phyloP scores from a whole-genome alignment of 2,329 filamentous ascomycete species.

The Xylariaceae sp. region DNA sequence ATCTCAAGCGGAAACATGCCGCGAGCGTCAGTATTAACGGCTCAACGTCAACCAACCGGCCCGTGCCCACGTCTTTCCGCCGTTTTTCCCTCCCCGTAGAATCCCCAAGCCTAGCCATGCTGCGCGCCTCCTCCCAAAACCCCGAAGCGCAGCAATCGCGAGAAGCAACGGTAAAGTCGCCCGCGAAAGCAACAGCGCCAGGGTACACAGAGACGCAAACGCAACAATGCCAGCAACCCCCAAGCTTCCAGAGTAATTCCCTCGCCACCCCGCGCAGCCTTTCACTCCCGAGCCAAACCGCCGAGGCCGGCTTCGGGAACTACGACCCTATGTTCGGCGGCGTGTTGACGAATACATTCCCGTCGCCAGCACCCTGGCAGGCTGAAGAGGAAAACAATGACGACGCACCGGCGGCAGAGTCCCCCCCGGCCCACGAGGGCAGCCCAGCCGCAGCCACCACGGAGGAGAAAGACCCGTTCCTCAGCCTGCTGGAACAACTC shows the following conservation, averaged over 20 bases:
- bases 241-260: slow-evolving; percentile 32
- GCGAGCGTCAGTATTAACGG: slow-evolving; percentile 31
- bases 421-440: slow-evolving; percentile 46
- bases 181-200: slow-evolving; percentile 33
- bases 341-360: slow-evolving; percentile 49
- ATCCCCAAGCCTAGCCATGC: slow-evolving; percentile 39
- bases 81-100: slow-evolving; percentile 40
- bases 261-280: slow-evolving; percentile 45
- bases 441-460: slow-evolving; percentile 46
- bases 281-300: slow-evolving; percentile 34
- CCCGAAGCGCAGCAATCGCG: slow-evolving; percentile 36
- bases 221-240: slow-evolving; percentile 32
- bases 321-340: slow-evolving; percentile 60
- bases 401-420: slow-evolving; percentile 31
- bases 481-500: slow-evolving; percentile 74
- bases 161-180: slow-evolving; percentile 34
- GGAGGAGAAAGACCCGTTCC: slow-evolving; percentile 75
- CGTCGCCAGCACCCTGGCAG: slow-evolving; percentile 51
- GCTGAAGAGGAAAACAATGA: slow-evolving; percentile 29
- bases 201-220: slow-evolving; percentile 32
- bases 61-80: slow-evolving; percentile 32
- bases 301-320: slow-evolving; percentile 31
- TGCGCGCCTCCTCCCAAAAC: slow-evolving; percentile 38
- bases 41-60: slow-evolving; percentile 30
- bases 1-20: slow-evolving; percentile 49